Conservation (phyloP, 1,284 basidiomycete genomes). For the Ustilago lituana region DNA sequence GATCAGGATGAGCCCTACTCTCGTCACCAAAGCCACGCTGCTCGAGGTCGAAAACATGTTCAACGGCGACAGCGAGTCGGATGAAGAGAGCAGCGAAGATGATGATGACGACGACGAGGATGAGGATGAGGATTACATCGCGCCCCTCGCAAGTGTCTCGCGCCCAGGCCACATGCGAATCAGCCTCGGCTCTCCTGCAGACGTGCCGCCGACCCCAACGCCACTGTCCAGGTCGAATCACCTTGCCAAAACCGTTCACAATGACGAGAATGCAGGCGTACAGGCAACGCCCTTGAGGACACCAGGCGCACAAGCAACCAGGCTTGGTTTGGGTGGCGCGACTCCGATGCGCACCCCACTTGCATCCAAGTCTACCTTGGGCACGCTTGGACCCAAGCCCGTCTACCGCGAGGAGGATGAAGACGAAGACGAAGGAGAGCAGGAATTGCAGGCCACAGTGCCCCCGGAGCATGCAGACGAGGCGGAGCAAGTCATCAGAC, state of each 20-base stretch:
- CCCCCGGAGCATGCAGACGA: background rate
- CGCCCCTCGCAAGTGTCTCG: slow-evolving; percentile 24
- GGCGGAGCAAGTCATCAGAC: background rate
- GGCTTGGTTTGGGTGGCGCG: slow-evolving; percentile 25
- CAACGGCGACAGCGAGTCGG: slow-evolving; percentile 56
- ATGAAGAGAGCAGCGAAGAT: slow-evolving; percentile 40
- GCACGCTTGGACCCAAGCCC: slow-evolving; percentile 25
- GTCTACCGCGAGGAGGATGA: slow-evolving; percentile 50
- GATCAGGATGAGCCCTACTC: slow-evolving; percentile 49
- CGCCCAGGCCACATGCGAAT: slow-evolving; percentile 19
- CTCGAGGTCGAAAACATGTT: slow-evolving; percentile 64
- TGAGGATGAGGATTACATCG: slow-evolving; percentile 36
- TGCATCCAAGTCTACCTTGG: slow-evolving; percentile 17
- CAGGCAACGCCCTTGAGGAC: slow-evolving; percentile 41
- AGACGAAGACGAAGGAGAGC: slow-evolving; percentile 39
- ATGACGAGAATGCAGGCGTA: slow-evolving; percentile 53
- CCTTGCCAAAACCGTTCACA: slow-evolving; percentile 13
- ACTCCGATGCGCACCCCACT: slow-evolving; percentile 50
- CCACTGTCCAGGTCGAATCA: slow-evolving; percentile 30
- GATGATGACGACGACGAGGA: slow-evolving; percentile 44
- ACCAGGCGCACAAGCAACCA: slow-evolving; percentile 11
- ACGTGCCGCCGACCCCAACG: slow-evolving; percentile 51
- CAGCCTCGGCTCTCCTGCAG: slow-evolving; percentile 29
- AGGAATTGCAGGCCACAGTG: background rate
- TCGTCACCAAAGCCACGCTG: slow-evolving; percentile 60